A percentile compares a stretch with the other conserved stretches of the same genome.
phyloP scores from a whole-genome alignment of 345 rosid genomes.

The Erodium maritimum region DNA sequence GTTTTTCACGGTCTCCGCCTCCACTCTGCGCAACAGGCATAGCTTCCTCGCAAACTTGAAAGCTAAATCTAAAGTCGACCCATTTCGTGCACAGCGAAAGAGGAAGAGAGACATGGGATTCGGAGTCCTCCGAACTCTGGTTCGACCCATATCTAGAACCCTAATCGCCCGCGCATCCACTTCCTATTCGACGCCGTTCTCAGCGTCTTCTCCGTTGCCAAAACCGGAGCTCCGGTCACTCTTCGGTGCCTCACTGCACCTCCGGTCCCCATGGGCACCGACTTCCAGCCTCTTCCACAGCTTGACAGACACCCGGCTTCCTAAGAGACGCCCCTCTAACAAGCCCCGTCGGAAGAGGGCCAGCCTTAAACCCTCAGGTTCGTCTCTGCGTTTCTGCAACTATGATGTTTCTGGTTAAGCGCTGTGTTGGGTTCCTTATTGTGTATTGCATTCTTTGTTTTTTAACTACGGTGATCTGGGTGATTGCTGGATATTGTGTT shows the following conservation, averaged over 20 bases:
- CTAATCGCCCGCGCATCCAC: constrained; percentile 20
- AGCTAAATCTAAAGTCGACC: too few relatives aligned
- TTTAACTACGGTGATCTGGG: too few relatives aligned
- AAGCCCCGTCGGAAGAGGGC: constrained; percentile 68
- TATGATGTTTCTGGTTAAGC: neutral
- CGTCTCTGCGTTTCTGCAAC: neutral
- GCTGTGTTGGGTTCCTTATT: neutral
- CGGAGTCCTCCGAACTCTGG: constrained; percentile 31
- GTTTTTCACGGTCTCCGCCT: too few relatives aligned
- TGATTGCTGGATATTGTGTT: constrained; percentile 1
- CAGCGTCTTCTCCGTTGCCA: constrained; percentile 7
- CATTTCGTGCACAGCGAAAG: neutral
- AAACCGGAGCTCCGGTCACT: constrained; percentile 9
- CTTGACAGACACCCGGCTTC: constrained; percentile 54
- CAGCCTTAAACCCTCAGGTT: constrained; percentile 67
- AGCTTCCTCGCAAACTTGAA: too few relatives aligned
- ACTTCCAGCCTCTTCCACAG: constrained; percentile 29
- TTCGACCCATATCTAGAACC: constrained; percentile 41
- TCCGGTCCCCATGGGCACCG: constrained; percentile 30
- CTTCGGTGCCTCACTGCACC: constrained; percentile 9
- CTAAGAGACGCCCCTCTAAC: constrained; percentile 68
- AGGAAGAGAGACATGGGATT: constrained; percentile 30
- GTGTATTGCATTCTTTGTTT: neutral
- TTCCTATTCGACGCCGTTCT: constrained; percentile 15
- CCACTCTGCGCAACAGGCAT: too few relatives aligned